Conservation (phyloP, 2,329 filamentous ascomycete genomes). For the Cercospora sp. region DNA sequence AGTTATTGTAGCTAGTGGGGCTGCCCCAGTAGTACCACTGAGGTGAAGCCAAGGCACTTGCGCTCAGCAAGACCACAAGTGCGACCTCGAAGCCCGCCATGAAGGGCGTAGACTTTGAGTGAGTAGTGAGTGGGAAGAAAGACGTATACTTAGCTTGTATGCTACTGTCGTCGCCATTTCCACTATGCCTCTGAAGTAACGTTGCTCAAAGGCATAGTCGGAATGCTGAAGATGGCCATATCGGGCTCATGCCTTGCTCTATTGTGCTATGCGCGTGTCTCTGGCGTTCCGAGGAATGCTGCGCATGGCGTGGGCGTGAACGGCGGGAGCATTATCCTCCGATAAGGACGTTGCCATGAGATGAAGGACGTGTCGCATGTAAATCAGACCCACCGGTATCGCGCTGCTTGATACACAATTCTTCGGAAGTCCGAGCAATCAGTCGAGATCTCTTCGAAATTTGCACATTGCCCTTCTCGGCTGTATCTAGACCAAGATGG, state of each 20-base stretch:
- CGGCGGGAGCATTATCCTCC: not conserved
- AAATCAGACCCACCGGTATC: not conserved
- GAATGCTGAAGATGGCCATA: slow-evolving; percentile 10
- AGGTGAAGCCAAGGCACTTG: not conserved
- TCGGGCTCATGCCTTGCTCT: slow-evolving; percentile 8
- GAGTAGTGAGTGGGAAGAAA: not conserved
- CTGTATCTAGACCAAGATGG: not conserved
- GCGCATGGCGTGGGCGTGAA: slow-evolving; percentile 7
- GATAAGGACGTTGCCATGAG: not conserved
- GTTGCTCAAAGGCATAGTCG: slow-evolving; percentile 6
- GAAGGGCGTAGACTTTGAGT: not conserved
- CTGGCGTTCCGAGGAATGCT: slow-evolving; percentile 12
- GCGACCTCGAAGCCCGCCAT: not conserved
- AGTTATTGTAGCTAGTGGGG: not conserved
- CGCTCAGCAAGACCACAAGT: not conserved
- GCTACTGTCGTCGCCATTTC: not conserved
- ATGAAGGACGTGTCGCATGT: not conserved
- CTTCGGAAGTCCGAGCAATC: not conserved
- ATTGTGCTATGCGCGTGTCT: not conserved
- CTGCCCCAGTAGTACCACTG: not conserved
- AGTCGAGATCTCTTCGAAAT: not conserved
- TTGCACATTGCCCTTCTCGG: not conserved
- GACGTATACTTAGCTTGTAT: not conserved
- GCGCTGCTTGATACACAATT: not conserved
- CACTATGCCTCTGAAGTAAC: not conserved